These are phyloP conservation scores for Macadamia tetraphylla DNA, from an alignment of 164 flowering plant genomes.

Conservation along the genomic window DNA sequence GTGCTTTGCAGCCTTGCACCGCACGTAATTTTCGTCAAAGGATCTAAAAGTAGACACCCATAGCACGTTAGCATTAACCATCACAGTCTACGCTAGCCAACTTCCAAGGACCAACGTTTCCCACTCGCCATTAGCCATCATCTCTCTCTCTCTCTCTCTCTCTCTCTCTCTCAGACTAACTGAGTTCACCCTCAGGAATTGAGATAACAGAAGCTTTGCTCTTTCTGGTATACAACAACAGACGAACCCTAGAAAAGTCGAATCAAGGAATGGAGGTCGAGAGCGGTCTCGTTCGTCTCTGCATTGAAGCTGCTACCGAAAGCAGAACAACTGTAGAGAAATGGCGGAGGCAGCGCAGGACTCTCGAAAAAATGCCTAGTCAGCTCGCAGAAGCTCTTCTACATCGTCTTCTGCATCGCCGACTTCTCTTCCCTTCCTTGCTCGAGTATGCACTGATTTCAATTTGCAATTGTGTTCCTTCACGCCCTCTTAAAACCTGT, in stretches of 20 bases:
- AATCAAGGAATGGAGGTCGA: slow-evolving; percentile 11
- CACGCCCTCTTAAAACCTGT: neutral
- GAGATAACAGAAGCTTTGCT: neutral
- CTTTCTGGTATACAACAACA: neutral
- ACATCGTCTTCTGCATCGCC: slow-evolving; percentile 59
- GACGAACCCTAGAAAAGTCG: slow-evolving; percentile 10
- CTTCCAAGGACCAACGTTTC: too few relatives aligned
- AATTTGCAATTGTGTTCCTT: neutral
- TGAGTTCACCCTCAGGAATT: too few relatives aligned
- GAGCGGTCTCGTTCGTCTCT: slow-evolving; percentile 39
- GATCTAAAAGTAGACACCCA: too few relatives aligned
- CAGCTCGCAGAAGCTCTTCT: slow-evolving; percentile 72
- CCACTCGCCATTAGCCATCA: too few relatives aligned
- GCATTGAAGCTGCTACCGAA: slow-evolving; percentile 64
- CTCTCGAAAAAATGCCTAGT: slow-evolving; percentile 70
- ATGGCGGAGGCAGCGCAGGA: slow-evolving; percentile 84
- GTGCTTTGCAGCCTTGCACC: too few relatives aligned
- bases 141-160: too few relatives aligned
- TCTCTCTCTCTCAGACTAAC: too few relatives aligned
- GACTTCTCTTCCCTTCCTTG: slow-evolving; percentile 73
- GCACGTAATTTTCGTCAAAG: too few relatives aligned
- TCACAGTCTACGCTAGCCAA: too few relatives aligned
- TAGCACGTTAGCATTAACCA: too few relatives aligned
- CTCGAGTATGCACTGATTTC: slow-evolving; percentile 57
- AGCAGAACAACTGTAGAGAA: slow-evolving; percentile 51